phyloP scores from a whole-genome alignment of 768 basidiomycete species.

The Serendipita indica region DNA sequence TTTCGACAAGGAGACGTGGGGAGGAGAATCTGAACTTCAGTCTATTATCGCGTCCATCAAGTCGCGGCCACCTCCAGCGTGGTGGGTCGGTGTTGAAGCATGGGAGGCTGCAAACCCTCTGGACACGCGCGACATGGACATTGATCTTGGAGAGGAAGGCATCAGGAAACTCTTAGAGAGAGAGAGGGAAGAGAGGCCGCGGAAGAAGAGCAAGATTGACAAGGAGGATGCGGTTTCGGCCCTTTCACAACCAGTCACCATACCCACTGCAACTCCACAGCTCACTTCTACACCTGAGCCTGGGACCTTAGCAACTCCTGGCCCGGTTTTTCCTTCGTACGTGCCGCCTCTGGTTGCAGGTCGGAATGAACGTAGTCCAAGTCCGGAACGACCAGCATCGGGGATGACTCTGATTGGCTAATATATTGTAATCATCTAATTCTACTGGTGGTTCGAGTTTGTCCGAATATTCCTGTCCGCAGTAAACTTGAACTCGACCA shows the following conservation, averaged over 20 bases:
- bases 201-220: constrained; percentile 4
- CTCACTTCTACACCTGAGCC: background rate
- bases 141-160: constrained; percentile 1
- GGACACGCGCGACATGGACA: background rate
- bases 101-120: constrained; percentile 4
- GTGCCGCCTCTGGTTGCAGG: constrained; percentile 3
- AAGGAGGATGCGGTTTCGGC: background rate
- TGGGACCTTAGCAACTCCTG: background rate
- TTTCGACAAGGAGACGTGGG: constrained; percentile 36
- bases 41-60: constrained; percentile 41
- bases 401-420: background rate
- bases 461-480: background rate
- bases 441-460: background rate
- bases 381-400: background rate
- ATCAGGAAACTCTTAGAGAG: constrained; percentile 4
- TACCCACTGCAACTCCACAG: background rate
- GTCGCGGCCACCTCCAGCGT: constrained; percentile 19
- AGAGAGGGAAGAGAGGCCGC: constrained; percentile 3
- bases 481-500: background rate
- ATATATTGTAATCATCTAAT: background rate
- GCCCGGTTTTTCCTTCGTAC: background rate
- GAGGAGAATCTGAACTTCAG: constrained; percentile 46
- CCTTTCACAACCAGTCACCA: too few relatives aligned
- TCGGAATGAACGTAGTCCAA: constrained; percentile 7
- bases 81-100: constrained; percentile 5